Evolutionary conservation across 2,329 filamentous ascomycete genomes (phyloP), one percentile per base, ranked within the genome.

Genomic region (Colletotrichum sp.): DNA sequence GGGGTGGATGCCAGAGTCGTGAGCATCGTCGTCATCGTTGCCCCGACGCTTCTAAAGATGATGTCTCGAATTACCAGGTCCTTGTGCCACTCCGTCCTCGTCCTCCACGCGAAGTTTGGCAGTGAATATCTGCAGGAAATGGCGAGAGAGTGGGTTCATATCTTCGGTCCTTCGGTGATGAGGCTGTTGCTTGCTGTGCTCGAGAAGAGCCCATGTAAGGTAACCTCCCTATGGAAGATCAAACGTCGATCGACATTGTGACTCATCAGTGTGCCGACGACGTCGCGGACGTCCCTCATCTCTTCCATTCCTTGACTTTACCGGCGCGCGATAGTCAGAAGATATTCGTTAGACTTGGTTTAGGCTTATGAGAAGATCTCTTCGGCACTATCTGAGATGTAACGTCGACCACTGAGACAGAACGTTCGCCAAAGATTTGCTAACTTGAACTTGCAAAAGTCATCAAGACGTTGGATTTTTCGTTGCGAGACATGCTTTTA

Each of bases 211-310:
- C 8, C 2, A 21, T 52, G 10, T 21, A 21, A 6, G 1, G 43
- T 10, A 21, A 43, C 8, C 16, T n/a, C 0, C 8, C 43, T 13
- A 0, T 13, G 3, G n/a, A 21, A 3, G 13, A 1, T 6, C 10
- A 0, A 52, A 52, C n/a, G 5, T 21, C 10, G n/a, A 21, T 21
- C 6, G n/a, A 52, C 43, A 10, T 8, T 5, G 3, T 3, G n/a
- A 4, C 43, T 21, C 43, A 8, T 13, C n/a, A 52, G 43, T 6
- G n/a, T 21, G 43, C n/a, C 10, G 0, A 21, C 13, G 43, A 52
- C 5, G 5, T 0, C 18, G 1, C 9, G 9, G 43, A 8, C n/a
- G 18, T 7, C 10, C 10, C 43, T 48, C 18, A 2, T 21, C 43
- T 48, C 43, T 48, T 52, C 43, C 43, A 13, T 52, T 12, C 6